Conservation (phyloP, 805 yeast genomes). For the Candida glaebosa region DNA sequence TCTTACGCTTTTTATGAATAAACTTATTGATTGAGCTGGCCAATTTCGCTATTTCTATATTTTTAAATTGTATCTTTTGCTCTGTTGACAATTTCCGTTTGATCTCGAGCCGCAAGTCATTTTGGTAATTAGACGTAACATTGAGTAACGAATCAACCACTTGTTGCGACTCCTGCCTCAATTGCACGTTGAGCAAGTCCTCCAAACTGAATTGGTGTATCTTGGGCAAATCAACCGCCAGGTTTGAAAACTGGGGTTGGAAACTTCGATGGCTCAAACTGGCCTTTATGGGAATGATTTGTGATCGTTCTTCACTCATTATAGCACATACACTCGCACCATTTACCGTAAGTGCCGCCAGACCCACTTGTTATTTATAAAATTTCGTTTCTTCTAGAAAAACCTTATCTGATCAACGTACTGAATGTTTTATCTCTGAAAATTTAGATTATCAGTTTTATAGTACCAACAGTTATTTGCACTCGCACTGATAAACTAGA, state of each 20-base stretch:
- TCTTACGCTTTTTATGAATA: slow-evolving; percentile 11
- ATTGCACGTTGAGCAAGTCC: slow-evolving; percentile 21
- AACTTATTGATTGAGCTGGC: slow-evolving; percentile 18
- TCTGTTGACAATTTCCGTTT: slow-evolving; percentile 31
- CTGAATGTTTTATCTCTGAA: too few species aligned
- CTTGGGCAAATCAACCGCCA: slow-evolving; percentile 18
- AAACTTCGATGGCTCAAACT: background rate
- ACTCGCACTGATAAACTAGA: too few species aligned
- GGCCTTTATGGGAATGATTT: background rate
- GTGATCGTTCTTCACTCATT: slow-evolving; percentile 1
- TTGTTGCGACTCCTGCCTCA: slow-evolving; percentile 26
- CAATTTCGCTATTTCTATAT: slow-evolving; percentile 32
- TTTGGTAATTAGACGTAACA: slow-evolving; percentile 30
- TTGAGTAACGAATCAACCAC: slow-evolving; percentile 25
- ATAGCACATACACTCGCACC: background rate
- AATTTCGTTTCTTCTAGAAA: too few species aligned
- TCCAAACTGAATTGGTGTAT: slow-evolving; percentile 30
- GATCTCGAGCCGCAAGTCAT: slow-evolving; percentile 34
- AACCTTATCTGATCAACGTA: too few species aligned
- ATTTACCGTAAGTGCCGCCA: background rate
- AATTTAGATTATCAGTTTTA: too few species aligned
- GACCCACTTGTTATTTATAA: background rate
- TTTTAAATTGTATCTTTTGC: slow-evolving; percentile 39
- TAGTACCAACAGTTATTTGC: too few species aligned
- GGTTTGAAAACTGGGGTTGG: background rate